Conservation (phyloP, 768 basidiomycete genomes). For the Trametes coccinea region DNA sequence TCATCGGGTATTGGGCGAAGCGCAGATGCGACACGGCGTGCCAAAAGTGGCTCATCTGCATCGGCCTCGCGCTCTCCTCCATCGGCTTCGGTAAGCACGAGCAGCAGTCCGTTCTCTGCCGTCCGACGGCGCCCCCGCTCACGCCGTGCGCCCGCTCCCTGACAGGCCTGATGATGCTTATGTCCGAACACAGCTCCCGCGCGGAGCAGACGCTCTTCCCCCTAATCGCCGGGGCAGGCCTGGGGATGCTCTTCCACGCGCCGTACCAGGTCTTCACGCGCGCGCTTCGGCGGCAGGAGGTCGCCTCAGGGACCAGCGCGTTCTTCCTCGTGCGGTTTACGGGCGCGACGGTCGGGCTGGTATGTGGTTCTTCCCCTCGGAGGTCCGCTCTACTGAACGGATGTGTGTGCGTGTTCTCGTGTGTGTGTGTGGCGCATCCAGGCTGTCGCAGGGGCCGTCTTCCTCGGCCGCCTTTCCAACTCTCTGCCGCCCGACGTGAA, state of each 20-base stretch:
- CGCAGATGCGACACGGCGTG: conserved; percentile 56
- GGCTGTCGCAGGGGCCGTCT: conserved; percentile 78
- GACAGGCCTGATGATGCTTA: conserved; percentile 65
- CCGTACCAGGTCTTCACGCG: conserved; percentile 80
- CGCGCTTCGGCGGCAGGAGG: conserved; percentile 61
- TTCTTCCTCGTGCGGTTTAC: conserved; percentile 89
- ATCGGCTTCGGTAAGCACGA: conserved; percentile 68
- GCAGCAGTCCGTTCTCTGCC: conserved; percentile 17
- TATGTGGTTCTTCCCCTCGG: conserved; percentile 36
- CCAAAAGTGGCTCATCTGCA: conserved; percentile 63
- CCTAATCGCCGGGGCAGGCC: conserved; percentile 70
- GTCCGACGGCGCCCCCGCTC: background rate
- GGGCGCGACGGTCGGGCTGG: conserved; percentile 80
- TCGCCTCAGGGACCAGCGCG: conserved; percentile 80
- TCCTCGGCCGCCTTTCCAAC: conserved; percentile 52
- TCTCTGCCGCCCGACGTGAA: conserved; percentile 51
- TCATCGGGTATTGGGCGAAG: conserved; percentile 67
- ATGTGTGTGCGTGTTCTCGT: background rate
- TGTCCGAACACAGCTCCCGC: conserved; percentile 53
- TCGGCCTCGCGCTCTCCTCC: conserved; percentile 64
- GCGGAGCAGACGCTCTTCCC: conserved; percentile 56
- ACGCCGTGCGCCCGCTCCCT: background rate
- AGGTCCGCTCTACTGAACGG: conserved; percentile 2
- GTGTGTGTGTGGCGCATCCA: conserved; percentile 30
- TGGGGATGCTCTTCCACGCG: conserved; percentile 85